phyloP scores from a whole-genome alignment of 2,329 filamentous ascomycete species.

The Aureobasidium sp. region DNA sequence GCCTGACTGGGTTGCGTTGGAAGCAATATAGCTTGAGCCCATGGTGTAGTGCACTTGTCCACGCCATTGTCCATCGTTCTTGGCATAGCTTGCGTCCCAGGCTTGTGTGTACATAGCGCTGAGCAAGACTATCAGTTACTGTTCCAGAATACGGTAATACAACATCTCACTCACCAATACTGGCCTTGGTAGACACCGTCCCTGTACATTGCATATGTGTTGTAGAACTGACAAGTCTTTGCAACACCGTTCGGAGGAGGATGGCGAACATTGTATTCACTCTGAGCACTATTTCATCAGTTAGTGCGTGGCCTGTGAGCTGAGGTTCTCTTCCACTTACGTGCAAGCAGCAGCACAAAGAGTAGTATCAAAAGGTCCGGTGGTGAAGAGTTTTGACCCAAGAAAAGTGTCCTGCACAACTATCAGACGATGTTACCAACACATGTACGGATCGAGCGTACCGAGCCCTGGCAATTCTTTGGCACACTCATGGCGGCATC shows the following conservation, averaged over 20 bases:
- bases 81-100: background rate
- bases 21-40: background rate
- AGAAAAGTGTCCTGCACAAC: constrained; percentile 20
- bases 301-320: background rate
- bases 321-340: background rate
- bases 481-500: background rate
- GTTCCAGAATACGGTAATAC: background rate
- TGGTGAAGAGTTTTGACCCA: constrained; percentile 24
- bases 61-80: background rate
- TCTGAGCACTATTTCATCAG: constrained; percentile 10
- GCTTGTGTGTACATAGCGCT: background rate
- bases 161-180: background rate
- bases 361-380: constrained; percentile 25
- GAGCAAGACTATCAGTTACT: background rate
- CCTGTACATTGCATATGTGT: background rate
- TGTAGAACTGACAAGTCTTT: background rate
- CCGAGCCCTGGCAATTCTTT: background rate
- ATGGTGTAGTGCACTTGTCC: background rate
- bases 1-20: background rate
- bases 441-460: background rate
- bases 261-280: constrained; percentile 19
- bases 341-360: constrained; percentile 23
- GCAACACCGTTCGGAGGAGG: background rate
- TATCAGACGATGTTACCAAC: background rate
- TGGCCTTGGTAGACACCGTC: background rate